A percentile compares a stretch with the other conserved stretches of the same genome.
Evolutionary conservation across 2,329 filamentous ascomycete species (phyloP).

Genomic region (Beauveria sp.): DNA sequence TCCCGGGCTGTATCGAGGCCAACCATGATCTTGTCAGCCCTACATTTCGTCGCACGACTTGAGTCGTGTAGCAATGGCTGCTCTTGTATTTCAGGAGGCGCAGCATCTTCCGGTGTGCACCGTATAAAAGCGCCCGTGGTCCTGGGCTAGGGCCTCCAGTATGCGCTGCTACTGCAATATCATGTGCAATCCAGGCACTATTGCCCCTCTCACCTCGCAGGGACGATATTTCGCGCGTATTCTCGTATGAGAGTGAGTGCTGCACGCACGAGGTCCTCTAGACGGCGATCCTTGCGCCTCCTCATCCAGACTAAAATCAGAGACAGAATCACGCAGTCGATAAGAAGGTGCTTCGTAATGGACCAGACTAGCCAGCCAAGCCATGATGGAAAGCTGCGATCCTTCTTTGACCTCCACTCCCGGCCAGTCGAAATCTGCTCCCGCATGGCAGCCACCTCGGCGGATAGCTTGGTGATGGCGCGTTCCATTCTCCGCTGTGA

Average conservation of each 20-base stretch:
- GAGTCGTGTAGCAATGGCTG: neutral
- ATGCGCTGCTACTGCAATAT: neutral
- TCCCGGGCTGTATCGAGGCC: neutral
- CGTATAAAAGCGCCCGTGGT: neutral
- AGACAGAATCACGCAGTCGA: slow-evolving; percentile 60
- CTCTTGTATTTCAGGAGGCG: neutral
- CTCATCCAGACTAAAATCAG: slow-evolving; percentile 66
- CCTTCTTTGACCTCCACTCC: slow-evolving; percentile 60
- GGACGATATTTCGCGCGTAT: slow-evolving; percentile 51
- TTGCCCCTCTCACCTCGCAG: slow-evolving; percentile 39
- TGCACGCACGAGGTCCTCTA: slow-evolving; percentile 68
- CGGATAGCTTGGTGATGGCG: slow-evolving; percentile 80
- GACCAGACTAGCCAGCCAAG: slow-evolving; percentile 62
- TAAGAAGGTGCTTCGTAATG: slow-evolving; percentile 62
- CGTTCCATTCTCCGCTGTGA: slow-evolving; percentile 81
- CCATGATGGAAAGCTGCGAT: slow-evolving; percentile 62
- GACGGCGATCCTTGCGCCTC: slow-evolving; percentile 58
- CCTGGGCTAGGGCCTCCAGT: too few species aligned
- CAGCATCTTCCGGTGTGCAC: neutral
- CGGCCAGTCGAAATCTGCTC: slow-evolving; percentile 80
- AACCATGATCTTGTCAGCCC: neutral
- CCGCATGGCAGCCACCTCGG: slow-evolving; percentile 83
- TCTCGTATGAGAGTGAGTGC: slow-evolving; percentile 50
- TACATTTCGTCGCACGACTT: neutral
- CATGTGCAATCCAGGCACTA: too few species aligned